Evolutionary conservation across 352 stramenopile genomes (phyloP), one percentile per base, ranked within the genome.

Genomic region (Globisporangium spinosum): DNA sequence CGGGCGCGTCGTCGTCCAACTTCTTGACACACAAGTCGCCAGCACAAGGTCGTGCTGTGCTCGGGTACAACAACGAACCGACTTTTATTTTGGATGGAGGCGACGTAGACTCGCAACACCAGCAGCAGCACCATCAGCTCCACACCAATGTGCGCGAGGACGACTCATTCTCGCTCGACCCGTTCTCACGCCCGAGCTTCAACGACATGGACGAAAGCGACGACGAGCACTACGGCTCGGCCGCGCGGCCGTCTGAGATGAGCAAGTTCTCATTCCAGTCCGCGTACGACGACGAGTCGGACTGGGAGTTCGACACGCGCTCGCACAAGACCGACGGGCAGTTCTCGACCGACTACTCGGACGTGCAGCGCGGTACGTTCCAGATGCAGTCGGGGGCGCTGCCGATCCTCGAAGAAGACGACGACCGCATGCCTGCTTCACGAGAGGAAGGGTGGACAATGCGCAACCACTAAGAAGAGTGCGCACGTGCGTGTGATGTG

Each of bases 191-290:
- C 47, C 77, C 74, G 51, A 93, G 85, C 70, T 93, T 93, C 77
- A 79, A 84, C 67, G 77, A 79, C 35, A 78, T 91, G 65, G 49
- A 67, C 29, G 51, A 47, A 25, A 53, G 53, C 54, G 80, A 89
- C 7, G 78, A 89, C 62, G 68, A 77, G 43, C 63, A 67, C 56
- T 58, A 76, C 23, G 75, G 80, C 55, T 69, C 71, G 66, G 78
- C 74, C 43, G 78, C 82, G 10, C 73, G 74, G 2, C 82, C 77
- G 65, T 90, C 84, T 7, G 84, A 90, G 35, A 74, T 69, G 27
- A 82, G 63, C 73, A 92, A 92, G 68, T 89, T 89, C 56, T 92
- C 84, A 62, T 90, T 92, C 76, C 78, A 89, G 67, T 89, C 84
- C 12, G 82, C 76, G 29, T 92, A 88, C 69, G 82, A 90, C 64